Evolutionary conservation across 768 basidiomycete genomes (phyloP), one percentile per base, ranked within the genome.

Genomic region (Agrocybe chaxingu): DNA sequence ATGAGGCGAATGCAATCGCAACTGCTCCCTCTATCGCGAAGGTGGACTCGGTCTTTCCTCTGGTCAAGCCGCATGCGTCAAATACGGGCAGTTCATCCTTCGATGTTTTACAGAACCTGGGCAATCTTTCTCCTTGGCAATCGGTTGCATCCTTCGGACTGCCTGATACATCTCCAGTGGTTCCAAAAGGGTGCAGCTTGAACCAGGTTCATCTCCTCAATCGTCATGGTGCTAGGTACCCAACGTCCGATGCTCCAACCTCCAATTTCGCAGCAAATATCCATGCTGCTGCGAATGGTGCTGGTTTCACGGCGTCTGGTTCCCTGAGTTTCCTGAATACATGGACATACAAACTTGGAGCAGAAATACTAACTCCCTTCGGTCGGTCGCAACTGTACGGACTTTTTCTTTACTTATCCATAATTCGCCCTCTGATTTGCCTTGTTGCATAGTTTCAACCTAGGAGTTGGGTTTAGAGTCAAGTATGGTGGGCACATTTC

Each of bases 301-400:
- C 69, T 3, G 66, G 70, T 3, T 79, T 84, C 69, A 73, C 69
- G 9, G 80, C 78, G 0, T 72, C 69, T 0, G 87, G 84, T 0
- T 67, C 75, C 0, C 64, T 91, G 13, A 57, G 69, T 1, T 92
- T 91, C 60, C 66, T 92, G 64, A 82, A 85, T 55, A 76, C 74
- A 33, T 92, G 89, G 89, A 79, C 77, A 3, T 92, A 86, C 63
- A 82, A 83, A 57, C 81, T 92, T 9, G 91, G 90, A 8, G 80
- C 79, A 52, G 90, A 91, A 66, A 76, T 82, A 40, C 65, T 91
- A 51, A 87, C 87, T 3, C 87, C 87, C 1, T 90, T 89, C 54
- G 88, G 89, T 7, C 74, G 89, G 36, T 76, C 80, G 49, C 85
- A 92, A 51, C 59, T 90, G 54, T 90, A 70, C 68, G 61, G 52